Evolutionary conservation across 148 eudicot genomes (phyloP).

Genomic region (Diospyros kaki): DNA sequence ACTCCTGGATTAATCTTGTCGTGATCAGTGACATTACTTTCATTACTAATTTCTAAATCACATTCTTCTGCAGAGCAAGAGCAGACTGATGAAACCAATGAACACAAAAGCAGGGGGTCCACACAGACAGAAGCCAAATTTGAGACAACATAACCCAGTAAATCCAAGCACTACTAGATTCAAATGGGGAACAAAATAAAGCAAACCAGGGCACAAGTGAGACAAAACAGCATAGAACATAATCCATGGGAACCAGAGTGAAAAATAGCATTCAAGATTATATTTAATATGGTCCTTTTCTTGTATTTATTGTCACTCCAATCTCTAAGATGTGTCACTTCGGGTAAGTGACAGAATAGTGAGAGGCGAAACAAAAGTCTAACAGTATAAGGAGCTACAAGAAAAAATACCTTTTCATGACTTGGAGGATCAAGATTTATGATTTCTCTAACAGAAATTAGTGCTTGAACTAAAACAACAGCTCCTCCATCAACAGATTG

Average conservation of each 20-base stretch:
- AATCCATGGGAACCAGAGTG: too few species aligned
- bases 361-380: constrained; percentile 3
- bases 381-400: constrained; percentile 7
- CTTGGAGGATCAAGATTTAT: constrained; percentile 66
- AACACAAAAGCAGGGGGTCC: too few species aligned
- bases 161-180: too few species aligned
- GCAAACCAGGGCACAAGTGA: background rate
- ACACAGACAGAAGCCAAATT: too few species aligned
- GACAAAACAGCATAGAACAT: background rate
- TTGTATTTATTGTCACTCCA: too few species aligned
- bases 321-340: background rate
- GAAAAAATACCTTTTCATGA: constrained; percentile 65
- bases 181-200: too few species aligned
- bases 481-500: constrained; percentile 56
- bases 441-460: constrained; percentile 69
- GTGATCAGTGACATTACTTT: background rate
- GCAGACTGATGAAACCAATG: too few species aligned
- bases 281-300: background rate
- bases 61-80: background rate
- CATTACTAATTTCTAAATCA: background rate
- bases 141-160: too few species aligned
- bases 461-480: constrained; percentile 70
- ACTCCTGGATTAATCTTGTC: background rate
- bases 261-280: background rate
- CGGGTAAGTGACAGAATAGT: background rate